Evolutionary conservation across 768 basidiomycete genomes (phyloP).

Genomic region (Russula brevipes): DNA sequence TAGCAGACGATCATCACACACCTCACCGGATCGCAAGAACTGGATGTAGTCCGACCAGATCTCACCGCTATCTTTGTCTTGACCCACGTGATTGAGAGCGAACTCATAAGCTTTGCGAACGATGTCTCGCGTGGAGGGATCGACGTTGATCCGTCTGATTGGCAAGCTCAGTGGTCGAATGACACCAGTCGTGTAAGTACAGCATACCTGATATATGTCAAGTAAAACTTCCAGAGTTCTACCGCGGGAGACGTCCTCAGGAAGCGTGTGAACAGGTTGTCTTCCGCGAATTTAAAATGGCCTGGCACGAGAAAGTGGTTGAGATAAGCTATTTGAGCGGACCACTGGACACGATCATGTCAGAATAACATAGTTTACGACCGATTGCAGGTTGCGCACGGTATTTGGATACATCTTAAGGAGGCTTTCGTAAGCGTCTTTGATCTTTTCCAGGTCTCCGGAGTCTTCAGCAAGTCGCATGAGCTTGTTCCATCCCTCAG

Average conservation of each 20-base stretch:
- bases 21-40: conserved; percentile 77
- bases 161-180: conserved; percentile 20
- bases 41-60: conserved; percentile 95
- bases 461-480: conserved; percentile 71
- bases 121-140: conserved; percentile 62
- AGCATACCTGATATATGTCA: conserved; percentile 75
- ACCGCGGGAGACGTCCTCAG: conserved; percentile 81
- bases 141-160: conserved; percentile 61
- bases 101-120: conserved; percentile 91
- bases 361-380: conserved; percentile 26
- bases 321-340: conserved; percentile 81
- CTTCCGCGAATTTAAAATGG: conserved; percentile 73
- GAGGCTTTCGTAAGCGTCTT: conserved; percentile 75
- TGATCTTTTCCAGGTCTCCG: conserved; percentile 74
- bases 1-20: conserved; percentile 35
- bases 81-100: conserved; percentile 81
- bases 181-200: conserved; percentile 19
- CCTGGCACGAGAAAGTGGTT: conserved; percentile 64
- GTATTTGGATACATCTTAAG: conserved; percentile 87
- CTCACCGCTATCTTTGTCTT: conserved; percentile 86
- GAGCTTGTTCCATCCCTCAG: conserved; percentile 73
- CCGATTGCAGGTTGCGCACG: conserved; percentile 49
- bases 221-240: conserved; percentile 88
- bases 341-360: conserved; percentile 46
- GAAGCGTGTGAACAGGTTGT: conserved; percentile 77